These are phyloP conservation scores for Colletotrichum cordylinicola DNA, from an alignment of 2,329 filamentous ascomycete genomes.

Conservation along the genomic window DNA sequence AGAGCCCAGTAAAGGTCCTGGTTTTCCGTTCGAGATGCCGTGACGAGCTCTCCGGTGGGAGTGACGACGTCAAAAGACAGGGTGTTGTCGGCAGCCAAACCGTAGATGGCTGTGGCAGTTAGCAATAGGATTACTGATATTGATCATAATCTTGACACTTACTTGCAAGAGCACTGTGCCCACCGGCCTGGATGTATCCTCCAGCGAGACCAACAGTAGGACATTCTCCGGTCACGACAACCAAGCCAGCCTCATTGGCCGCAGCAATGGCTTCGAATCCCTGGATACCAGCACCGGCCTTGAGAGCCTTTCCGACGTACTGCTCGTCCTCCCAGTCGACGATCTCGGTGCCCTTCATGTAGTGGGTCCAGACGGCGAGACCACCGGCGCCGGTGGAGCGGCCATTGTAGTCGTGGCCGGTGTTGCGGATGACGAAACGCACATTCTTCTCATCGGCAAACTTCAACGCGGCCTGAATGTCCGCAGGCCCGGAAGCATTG, in stretches of 20 bases:
- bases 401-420: constrained; percentile 42
- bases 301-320: constrained; percentile 58
- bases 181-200: constrained; percentile 60
- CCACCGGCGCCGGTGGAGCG: constrained; percentile 58
- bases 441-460: constrained; percentile 44
- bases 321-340: constrained; percentile 26
- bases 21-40: constrained; percentile 57
- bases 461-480: constrained; percentile 36
- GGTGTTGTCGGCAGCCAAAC: constrained; percentile 67
- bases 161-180: constrained; percentile 51
- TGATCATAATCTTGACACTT: constrained; percentile 29
- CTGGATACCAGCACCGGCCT: constrained; percentile 58
- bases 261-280: constrained; percentile 49
- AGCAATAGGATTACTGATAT: background rate
- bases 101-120: constrained; percentile 42
- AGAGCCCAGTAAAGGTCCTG: constrained; percentile 70
- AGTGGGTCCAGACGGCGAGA: constrained; percentile 52
- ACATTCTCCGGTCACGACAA: constrained; percentile 52
- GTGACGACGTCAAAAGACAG: constrained; percentile 64
- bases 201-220: constrained; percentile 58
- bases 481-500: constrained; percentile 29
- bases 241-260: constrained; percentile 43
- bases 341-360: constrained; percentile 49
- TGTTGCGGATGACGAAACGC: constrained; percentile 41
- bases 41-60: constrained; percentile 53